A percentile compares a stretch with the other conserved stretches of the same genome.
These are phyloP conservation scores for Plantago rigida DNA, from an alignment of 305 asterid genomes.

Conservation along the genomic window DNA sequence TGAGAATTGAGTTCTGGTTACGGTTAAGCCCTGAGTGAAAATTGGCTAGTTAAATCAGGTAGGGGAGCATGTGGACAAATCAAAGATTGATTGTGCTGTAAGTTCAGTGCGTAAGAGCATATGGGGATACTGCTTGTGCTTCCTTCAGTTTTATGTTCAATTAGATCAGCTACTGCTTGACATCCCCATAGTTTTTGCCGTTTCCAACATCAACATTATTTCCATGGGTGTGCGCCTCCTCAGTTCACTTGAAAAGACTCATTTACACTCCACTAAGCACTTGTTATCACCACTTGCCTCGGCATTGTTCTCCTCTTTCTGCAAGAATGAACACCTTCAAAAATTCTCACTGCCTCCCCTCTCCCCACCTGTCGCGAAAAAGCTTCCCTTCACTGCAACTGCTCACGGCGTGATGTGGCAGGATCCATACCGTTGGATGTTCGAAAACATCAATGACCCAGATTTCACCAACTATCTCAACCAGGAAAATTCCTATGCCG, in stretches of 20 bases:
- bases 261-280: constrained; percentile 19
- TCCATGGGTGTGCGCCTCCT: constrained; percentile 37
- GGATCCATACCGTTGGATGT: constrained; percentile 89
- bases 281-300: constrained; percentile 26
- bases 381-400: constrained; percentile 53
- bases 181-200: too few relatives aligned
- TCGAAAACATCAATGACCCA: constrained; percentile 48
- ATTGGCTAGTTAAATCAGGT: too few relatives aligned
- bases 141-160: too few relatives aligned
- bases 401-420: constrained; percentile 58
- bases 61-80: too few relatives aligned
- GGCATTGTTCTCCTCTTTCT: constrained; percentile 43
- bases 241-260: constrained; percentile 23
- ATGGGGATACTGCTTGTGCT: too few relatives aligned
- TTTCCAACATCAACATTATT: constrained; percentile 4
- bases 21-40: too few relatives aligned
- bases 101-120: too few relatives aligned
- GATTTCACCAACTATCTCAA: constrained; percentile 57
- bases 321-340: constrained; percentile 29
- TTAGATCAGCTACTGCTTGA: too few relatives aligned
- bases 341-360: constrained; percentile 19
- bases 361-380: constrained; percentile 55
- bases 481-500: constrained; percentile 65
- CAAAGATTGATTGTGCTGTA: too few relatives aligned
- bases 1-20: too few relatives aligned